A percentile compares a stretch with the other conserved stretches of the same genome.
phyloP scores from a whole-genome alignment of 2,329 filamentous ascomycete genomes.

The Aspergillus japonicus region DNA sequence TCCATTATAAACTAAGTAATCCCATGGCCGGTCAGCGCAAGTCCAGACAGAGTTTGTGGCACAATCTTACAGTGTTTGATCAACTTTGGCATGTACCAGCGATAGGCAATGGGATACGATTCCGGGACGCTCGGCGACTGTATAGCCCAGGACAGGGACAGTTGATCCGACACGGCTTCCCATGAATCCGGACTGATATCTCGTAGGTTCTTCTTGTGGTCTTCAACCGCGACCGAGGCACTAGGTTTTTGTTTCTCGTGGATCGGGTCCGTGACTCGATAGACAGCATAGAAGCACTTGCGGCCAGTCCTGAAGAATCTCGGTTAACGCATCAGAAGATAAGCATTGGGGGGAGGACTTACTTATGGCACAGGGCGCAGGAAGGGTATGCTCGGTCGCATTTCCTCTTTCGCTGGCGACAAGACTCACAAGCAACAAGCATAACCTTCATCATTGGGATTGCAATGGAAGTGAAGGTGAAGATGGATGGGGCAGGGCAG shows the following conservation, averaged over 20 bases:
- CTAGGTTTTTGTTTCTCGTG: neutral
- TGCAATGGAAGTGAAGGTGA: no score
- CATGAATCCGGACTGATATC: neutral
- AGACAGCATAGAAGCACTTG: neutral
- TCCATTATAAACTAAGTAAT: neutral
- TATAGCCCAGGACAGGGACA: no score
- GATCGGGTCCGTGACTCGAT: neutral
- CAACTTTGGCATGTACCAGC: slow-evolving; percentile 5
- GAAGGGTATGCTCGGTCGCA: slow-evolving; percentile 3
- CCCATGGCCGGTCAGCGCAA: neutral
- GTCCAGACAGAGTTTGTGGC: neutral
- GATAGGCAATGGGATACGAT: neutral
- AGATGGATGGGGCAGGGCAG: no score
- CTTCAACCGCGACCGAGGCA: neutral
- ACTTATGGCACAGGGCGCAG: slow-evolving; percentile 6
- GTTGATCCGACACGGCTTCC: neutral
- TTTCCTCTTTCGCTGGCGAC: slow-evolving; percentile 4
- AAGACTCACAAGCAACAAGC: slow-evolving; percentile 6
- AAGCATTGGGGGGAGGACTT: neutral
- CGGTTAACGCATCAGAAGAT: neutral
- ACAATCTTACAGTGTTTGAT: neutral
- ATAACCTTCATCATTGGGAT: neutral
- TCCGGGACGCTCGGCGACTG: neutral
- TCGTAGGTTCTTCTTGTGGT: no score
- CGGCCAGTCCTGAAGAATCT: neutral